Evolutionary conservation across 176 grass and related monocot species (phyloP), one percentile per base, ranked within the genome.

Genomic region (Oryza officinalis): DNA sequence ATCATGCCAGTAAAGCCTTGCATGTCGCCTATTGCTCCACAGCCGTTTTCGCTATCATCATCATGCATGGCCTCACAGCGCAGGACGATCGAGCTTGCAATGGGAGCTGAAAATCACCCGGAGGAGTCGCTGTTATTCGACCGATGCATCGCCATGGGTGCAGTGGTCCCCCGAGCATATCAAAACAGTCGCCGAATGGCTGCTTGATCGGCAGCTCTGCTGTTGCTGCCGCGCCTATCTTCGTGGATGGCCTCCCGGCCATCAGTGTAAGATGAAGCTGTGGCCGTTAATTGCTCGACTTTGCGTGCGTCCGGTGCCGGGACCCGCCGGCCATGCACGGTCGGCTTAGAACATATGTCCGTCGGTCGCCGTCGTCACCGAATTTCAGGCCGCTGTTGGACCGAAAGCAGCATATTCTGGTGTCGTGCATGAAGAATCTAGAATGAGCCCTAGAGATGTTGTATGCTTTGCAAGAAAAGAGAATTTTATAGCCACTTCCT

Each of bases 61-160:
- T 70, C 82, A 65, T 81, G 63, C 82, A 65, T 81, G 63, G 77
- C 77, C 64, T 76, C 82, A 20, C 23, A 12, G 30, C 57, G 57
- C 57, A 61, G 57, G 57, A 61, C 57, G 57, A 61, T 61, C 49
- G 13, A 52, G 12, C 49, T 17, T 11, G 37, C 45, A 60, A 1
- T n/a, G 17, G 22, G 18, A 35, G 68, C n/a, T 41, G 27, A 59
- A 61, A 57, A 54, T 57, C 64, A 23, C 33, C 6, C 52, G 10
- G 15, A 37, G 2, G 27, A 35, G 47, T 40, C 87, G 38, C 8
- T 65, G 28, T 84, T 69, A 26, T 50, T 57, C 50, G 72, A 26
- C 41, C 32, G 44, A 61, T 25, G 10, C 52, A 30, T 31, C 10
- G 23, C 65, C 37, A 87, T 35, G 28, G n/a, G 38, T 63, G 50